These are phyloP conservation scores for Thelonectria discophora DNA, from an alignment of 2,329 filamentous ascomycete genomes.

Conservation along the genomic window DNA sequence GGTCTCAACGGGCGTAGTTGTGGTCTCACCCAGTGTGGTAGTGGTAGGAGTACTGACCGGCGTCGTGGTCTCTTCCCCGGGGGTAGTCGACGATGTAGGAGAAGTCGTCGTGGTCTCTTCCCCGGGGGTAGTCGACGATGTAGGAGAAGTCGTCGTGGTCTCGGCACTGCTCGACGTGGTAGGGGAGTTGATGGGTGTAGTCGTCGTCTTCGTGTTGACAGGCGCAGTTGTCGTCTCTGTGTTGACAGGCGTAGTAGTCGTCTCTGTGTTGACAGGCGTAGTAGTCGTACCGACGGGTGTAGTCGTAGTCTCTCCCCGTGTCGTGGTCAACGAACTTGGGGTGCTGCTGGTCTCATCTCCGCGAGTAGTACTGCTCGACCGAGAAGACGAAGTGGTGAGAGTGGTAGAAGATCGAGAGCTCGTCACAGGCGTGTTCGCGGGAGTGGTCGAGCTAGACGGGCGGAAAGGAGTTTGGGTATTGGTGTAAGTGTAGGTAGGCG, in stretches of 20 bases:
- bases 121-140: too few relatives aligned
- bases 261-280: too few relatives aligned
- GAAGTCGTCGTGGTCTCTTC: too few relatives aligned
- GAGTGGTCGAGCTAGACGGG: background rate
- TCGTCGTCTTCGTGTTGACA: background rate
- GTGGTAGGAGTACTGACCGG: too few relatives aligned
- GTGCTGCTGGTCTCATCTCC: background rate
- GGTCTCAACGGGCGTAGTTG: too few relatives aligned
- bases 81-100: too few relatives aligned
- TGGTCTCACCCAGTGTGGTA: too few relatives aligned
- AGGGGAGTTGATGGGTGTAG: slow-evolving; percentile 10
- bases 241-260: too few relatives aligned
- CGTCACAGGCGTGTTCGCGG: too few relatives aligned
- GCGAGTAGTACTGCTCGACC: background rate
- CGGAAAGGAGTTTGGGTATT: background rate
- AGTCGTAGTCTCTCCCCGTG: background rate
- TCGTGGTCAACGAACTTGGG: background rate
- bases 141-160: too few relatives aligned
- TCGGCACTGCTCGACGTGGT: slow-evolving; percentile 32
- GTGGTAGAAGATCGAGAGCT: background rate
- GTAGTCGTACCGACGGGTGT: slow-evolving; percentile 21
- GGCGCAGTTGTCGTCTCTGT: background rate
- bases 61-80: too few relatives aligned
- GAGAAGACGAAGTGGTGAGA: too few relatives aligned
- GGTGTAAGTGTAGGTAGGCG: background rate